phyloP scores from a whole-genome alignment of 768 basidiomycete genomes.

The Sporobolomyces roseus region DNA sequence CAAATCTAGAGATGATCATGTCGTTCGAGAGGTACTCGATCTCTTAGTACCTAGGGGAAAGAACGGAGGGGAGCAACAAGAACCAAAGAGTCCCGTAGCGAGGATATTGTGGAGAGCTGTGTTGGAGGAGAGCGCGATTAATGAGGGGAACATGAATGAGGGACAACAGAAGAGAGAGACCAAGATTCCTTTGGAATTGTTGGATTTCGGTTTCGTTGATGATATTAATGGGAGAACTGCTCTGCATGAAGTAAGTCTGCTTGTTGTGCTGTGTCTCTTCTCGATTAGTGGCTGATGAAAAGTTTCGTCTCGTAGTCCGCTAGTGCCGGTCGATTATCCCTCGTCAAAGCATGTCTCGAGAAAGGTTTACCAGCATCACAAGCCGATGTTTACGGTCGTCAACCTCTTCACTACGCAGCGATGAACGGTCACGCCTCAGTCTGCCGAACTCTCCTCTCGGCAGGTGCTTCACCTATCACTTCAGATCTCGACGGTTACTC shows the following conservation, averaged over 20 bases:
- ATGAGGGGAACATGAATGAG: slow-evolving; percentile 52
- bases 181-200: slow-evolving; percentile 59
- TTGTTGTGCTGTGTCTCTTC: no score
- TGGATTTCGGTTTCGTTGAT: slow-evolving; percentile 88
- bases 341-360: slow-evolving; percentile 75
- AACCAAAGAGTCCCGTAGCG: slow-evolving; percentile 65
- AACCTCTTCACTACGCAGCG: slow-evolving; percentile 89
- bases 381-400: slow-evolving; percentile 84
- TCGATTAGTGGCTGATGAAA: no score
- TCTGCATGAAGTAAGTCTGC: slow-evolving; percentile 66
- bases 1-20: slow-evolving; percentile 68
- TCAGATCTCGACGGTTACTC: slow-evolving; percentile 91
- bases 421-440: slow-evolving; percentile 81
- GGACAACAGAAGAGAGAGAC: neutral
- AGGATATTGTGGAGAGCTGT: slow-evolving; percentile 94
- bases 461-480: slow-evolving; percentile 60
- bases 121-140: slow-evolving; percentile 59
- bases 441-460: slow-evolving; percentile 70
- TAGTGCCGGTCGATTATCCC: slow-evolving; percentile 70
- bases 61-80: slow-evolving; percentile 52
- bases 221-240: slow-evolving; percentile 95
- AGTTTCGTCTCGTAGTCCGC: slow-evolving; percentile 53
- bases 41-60: slow-evolving; percentile 59
- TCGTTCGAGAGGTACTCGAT: slow-evolving; percentile 80
- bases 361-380: slow-evolving; percentile 67